These are phyloP conservation scores for Apium graveolens DNA, from an alignment of 129 eudicot species.

Conservation along the genomic window DNA sequence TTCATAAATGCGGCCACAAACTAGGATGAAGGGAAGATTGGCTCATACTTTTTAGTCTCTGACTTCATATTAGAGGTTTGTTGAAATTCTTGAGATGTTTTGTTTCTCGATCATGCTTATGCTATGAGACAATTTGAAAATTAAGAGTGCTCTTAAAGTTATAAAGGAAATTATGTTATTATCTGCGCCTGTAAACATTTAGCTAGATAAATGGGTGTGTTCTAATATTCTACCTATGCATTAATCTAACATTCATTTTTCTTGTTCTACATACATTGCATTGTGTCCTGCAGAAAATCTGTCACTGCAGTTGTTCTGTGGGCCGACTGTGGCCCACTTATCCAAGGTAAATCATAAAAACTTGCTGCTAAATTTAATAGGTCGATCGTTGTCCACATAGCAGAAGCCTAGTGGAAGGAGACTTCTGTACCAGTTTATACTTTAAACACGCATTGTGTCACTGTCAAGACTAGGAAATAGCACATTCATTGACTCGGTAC, in stretches of 20 bases:
- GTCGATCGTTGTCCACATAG: not conserved
- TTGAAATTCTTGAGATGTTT: not conserved
- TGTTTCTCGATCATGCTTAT: not conserved
- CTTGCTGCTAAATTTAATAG: not conserved
- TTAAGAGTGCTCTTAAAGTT: not conserved
- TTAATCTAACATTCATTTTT: not conserved
- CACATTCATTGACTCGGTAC: not conserved
- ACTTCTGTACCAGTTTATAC: not conserved
- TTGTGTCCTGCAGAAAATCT: not conserved
- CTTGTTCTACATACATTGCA: not conserved
- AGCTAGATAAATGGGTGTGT: not conserved
- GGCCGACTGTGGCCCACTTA: not conserved
- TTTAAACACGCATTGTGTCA: not conserved
- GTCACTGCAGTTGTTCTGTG: not conserved
- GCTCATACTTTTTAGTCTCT: not conserved
- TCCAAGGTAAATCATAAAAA: not conserved
- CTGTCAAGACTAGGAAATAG: slow-evolving; percentile 1
- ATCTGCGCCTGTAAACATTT: too few relatives aligned
- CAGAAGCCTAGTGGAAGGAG: not conserved
- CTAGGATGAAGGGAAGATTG: not conserved
- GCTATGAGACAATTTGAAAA: not conserved
- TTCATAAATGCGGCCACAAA: not conserved
- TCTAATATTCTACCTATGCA: not conserved
- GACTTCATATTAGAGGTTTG: not conserved
- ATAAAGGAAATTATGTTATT: too few relatives aligned